phyloP scores from a whole-genome alignment of 2,329 filamentous ascomycete genomes.

The Epichloe sylvatica region DNA sequence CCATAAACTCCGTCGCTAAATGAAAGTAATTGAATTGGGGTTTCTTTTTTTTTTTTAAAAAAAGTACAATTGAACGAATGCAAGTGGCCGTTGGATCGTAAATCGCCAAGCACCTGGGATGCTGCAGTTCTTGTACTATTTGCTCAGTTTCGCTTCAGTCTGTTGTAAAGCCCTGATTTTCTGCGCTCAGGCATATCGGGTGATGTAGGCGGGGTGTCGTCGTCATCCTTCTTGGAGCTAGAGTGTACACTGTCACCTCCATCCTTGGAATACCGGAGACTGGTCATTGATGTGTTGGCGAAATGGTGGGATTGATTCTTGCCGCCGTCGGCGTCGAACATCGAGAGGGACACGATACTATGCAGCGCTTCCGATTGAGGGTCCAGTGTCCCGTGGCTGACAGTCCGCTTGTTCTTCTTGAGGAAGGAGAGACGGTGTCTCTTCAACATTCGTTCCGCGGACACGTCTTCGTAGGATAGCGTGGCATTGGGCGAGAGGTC shows the following conservation, averaged over 20 bases:
- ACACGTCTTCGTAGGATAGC: slow-evolving; percentile 41
- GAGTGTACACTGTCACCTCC: slow-evolving; percentile 24
- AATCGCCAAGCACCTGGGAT: not conserved
- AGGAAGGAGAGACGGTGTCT: slow-evolving; percentile 34
- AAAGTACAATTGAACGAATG: not conserved
- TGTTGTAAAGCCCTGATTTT: slow-evolving; percentile 12
- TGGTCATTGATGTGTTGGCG: slow-evolving; percentile 15
- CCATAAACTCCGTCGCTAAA: slow-evolving; percentile 12
- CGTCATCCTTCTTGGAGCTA: slow-evolving; percentile 12
- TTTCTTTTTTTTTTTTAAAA: no score
- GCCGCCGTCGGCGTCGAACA: slow-evolving; percentile 12
- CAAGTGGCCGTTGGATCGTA: slow-evolving; percentile 8
- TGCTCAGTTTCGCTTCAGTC: slow-evolving; percentile 5
- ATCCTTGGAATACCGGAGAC: slow-evolving; percentile 23
- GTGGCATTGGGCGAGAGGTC: slow-evolving; percentile 41
- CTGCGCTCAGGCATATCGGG: slow-evolving; percentile 18
- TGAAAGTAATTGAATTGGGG: not conserved
- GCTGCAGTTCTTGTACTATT: not conserved
- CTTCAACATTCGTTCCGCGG: slow-evolving; percentile 26
- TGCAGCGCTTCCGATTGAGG: slow-evolving; percentile 20
- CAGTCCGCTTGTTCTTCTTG: slow-evolving; percentile 30
- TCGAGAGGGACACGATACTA: slow-evolving; percentile 21
- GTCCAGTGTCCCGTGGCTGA: slow-evolving; percentile 32
- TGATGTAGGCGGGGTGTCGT: slow-evolving; percentile 23
- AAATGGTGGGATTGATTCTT: slow-evolving; percentile 12